phyloP scores from a whole-genome alignment of 1,284 basidiomycete species.

The Trametes hirsuta region DNA sequence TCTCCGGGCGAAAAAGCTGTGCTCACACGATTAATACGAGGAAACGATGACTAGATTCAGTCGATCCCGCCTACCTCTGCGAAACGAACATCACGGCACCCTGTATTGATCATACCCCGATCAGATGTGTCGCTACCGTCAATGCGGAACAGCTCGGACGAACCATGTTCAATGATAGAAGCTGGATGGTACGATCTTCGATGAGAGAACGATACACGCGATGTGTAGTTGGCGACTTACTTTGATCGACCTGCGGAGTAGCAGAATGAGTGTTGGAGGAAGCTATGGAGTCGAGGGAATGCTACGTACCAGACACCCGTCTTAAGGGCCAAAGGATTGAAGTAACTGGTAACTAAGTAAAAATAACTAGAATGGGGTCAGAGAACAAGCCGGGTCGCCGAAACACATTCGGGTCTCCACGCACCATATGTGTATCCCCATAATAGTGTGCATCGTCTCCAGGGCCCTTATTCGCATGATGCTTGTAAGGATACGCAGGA shows the following conservation, averaged over 20 bases:
- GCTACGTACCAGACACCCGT: not conserved
- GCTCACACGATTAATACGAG: not conserved
- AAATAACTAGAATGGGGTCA: not conserved
- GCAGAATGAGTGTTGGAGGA: not conserved
- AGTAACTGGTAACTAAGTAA: not conserved
- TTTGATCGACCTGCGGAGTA: not conserved
- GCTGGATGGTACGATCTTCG: not conserved
- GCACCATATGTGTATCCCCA: not conserved
- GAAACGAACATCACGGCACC: not conserved
- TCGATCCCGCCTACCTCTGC: not conserved
- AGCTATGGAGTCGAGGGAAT: too few species aligned
- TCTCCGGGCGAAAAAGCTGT: not conserved
- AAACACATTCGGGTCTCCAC: not conserved
- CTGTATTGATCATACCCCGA: not conserved
- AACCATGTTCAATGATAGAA: not conserved
- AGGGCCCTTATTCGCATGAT: not conserved
- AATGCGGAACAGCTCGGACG: not conserved
- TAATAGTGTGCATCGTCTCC: not conserved
- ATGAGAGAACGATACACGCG: too few species aligned
- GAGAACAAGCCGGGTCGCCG: not conserved
- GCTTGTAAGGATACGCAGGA: not conserved
- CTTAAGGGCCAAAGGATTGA: not conserved
- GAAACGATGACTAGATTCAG: too few species aligned
- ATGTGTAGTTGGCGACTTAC: not conserved
- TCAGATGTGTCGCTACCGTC: too few species aligned